These are phyloP conservation scores for Kodamaea derodonti DNA, from an alignment of 1,139 yeast species.

Conservation along the genomic window DNA sequence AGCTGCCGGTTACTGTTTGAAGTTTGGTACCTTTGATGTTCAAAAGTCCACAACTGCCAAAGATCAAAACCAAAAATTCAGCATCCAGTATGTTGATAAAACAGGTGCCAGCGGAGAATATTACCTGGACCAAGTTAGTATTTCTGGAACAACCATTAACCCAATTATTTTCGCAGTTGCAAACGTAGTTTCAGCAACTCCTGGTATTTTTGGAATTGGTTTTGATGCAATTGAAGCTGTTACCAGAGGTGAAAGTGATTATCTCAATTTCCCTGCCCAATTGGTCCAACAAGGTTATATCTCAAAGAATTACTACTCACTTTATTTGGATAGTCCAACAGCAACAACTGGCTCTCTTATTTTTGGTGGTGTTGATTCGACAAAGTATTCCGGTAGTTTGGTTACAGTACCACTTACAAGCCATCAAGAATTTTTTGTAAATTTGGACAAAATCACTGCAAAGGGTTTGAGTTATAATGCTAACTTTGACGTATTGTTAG, in stretches of 20 bases:
- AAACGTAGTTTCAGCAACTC: slow-evolving; percentile 5
- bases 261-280: slow-evolving; percentile 18
- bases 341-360: slow-evolving; percentile 15
- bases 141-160: slow-evolving; percentile 4
- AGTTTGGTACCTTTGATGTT: slow-evolving; percentile 9
- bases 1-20: slow-evolving; percentile 2
- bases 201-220: slow-evolving; percentile 21
- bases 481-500: slow-evolving; percentile 42
- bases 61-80: slow-evolving; percentile 7
- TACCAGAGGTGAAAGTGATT: slow-evolving; percentile 4
- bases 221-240: slow-evolving; percentile 9
- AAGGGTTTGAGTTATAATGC: slow-evolving; percentile 1
- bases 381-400: slow-evolving; percentile 15
- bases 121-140: slow-evolving; percentile 5
- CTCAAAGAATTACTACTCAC: slow-evolving; percentile 16
- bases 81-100: slow-evolving; percentile 10
- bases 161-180: slow-evolving; percentile 15
- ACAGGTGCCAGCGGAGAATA: slow-evolving; percentile 9
- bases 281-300: slow-evolving; percentile 18
- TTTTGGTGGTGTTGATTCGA: slow-evolving; percentile 19
- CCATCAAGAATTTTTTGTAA: slow-evolving; percentile 5
- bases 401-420: slow-evolving; percentile 8
- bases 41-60: slow-evolving; percentile 6
- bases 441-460: slow-evolving; percentile 3
- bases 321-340: slow-evolving; percentile 14